Percentiles rank a stretch among this genome's conserved stretches.
Conservation (phyloP, 345 rosid genomes). For the Erucastrum elatum region DNA sequence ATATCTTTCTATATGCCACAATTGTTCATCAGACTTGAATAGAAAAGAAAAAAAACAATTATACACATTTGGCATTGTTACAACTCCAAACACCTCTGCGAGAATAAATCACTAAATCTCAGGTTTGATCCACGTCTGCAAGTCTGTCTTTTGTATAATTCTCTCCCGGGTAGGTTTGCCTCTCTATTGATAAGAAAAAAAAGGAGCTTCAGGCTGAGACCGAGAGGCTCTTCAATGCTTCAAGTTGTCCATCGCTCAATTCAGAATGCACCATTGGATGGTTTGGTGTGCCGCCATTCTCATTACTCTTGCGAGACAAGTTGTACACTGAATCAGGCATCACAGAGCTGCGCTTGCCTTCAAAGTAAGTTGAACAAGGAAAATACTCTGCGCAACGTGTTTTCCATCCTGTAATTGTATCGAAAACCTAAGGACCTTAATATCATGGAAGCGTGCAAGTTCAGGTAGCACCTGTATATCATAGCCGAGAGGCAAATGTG, state of each 20-base stretch:
- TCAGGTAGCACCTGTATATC: slow-evolving; percentile 74
- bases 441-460: slow-evolving; percentile 41
- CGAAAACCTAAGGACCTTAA: slow-evolving; percentile 2
- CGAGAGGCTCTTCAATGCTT: slow-evolving; percentile 59
- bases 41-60: slow-evolving; percentile 23
- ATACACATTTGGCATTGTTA: slow-evolving; percentile 43
- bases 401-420: slow-evolving; percentile 77
- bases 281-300: slow-evolving; percentile 54
- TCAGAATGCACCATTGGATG: slow-evolving; percentile 42
- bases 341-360: slow-evolving; percentile 69
- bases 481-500: slow-evolving; percentile 6
- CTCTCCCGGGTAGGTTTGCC: slow-evolving; percentile 20
- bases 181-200: slow-evolving; percentile 22
- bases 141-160: slow-evolving; percentile 11
- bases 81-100: slow-evolving; percentile 31
- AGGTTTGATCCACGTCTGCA: slow-evolving; percentile 10
- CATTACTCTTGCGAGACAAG: slow-evolving; percentile 43
- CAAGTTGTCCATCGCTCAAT: slow-evolving; percentile 71
- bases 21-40: slow-evolving; percentile 25
- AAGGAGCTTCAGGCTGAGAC: slow-evolving; percentile 35
- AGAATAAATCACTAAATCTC: neutral
- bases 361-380: slow-evolving; percentile 76
- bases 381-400: slow-evolving; percentile 62
- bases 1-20: slow-evolving; percentile 11
- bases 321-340: slow-evolving; percentile 52